These are phyloP conservation scores for Cyclaneusma minus DNA, from an alignment of 2,329 filamentous ascomycete species.

Conservation along the genomic window DNA sequence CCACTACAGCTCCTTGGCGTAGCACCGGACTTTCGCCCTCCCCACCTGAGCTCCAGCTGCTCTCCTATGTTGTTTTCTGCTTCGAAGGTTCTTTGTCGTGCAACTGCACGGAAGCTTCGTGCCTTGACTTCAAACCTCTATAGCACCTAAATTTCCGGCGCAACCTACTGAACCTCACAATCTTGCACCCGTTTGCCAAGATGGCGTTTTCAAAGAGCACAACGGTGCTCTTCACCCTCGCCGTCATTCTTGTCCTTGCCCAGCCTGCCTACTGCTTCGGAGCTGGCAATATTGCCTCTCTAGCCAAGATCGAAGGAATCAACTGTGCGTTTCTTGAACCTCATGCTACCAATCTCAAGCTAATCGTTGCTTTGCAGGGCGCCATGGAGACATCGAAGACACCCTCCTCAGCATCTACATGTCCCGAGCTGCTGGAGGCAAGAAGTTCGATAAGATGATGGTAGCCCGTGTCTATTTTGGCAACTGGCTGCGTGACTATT, in stretches of 20 bases:
- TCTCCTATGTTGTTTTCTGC: too few species aligned
- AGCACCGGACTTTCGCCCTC: too few species aligned
- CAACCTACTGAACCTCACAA: too few species aligned
- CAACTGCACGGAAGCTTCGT: too few species aligned
- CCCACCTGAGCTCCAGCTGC: too few species aligned
- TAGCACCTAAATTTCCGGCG: too few species aligned
- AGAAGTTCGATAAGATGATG: constrained; percentile 79
- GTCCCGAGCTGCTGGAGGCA: constrained; percentile 45
- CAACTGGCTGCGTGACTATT: constrained; percentile 90
- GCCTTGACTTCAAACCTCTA: too few species aligned
- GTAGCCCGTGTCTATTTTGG: constrained; percentile 90
- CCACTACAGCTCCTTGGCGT: too few species aligned
- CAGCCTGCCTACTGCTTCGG: constrained; percentile 64
- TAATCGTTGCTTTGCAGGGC: constrained; percentile 33
- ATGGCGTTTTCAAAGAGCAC: too few species aligned
- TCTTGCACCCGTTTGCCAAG: too few species aligned
- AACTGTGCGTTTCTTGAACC: constrained; percentile 42
- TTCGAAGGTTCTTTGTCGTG: too few species aligned
- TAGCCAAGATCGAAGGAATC: constrained; percentile 67
- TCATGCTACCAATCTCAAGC: constrained; percentile 3
- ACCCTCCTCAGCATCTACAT: constrained; percentile 58
- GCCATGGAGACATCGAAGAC: constrained; percentile 88
- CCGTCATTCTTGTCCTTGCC: constrained; percentile 50
- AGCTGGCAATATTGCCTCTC: constrained; percentile 68
- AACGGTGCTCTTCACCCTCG: constrained; percentile 19